These are phyloP conservation scores for Rhizopogon sp. DNA, from an alignment of 768 basidiomycete species.

Conservation along the genomic window DNA sequence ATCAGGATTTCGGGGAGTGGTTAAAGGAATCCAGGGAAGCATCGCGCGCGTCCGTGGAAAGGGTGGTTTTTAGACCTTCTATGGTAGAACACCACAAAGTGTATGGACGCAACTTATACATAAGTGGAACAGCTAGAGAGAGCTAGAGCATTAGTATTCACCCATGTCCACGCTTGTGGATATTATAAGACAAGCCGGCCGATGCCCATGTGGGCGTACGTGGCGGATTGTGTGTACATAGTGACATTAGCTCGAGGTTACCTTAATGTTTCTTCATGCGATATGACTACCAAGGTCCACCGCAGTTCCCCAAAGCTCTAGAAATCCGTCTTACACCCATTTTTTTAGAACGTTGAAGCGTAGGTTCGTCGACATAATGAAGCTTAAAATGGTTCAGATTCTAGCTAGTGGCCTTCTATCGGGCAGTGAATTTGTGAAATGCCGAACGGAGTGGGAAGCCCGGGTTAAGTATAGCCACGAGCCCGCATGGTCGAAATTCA, in stretches of 20 bases:
- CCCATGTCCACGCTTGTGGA: not conserved
- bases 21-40: slow-evolving; percentile 38
- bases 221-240: too few species aligned
- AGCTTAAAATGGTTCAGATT: too few species aligned
- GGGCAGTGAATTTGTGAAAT: not conserved
- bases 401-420: too few species aligned
- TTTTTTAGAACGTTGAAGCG: too few species aligned
- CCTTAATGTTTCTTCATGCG: not conserved
- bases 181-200: not conserved
- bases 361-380: too few species aligned
- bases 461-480: slow-evolving; percentile 27
- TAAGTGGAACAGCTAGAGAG: not conserved
- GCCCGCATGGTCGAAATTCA: slow-evolving; percentile 22
- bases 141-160: not conserved
- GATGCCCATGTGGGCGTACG: not conserved
- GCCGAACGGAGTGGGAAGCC: slow-evolving; percentile 28
- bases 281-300: too few species aligned
- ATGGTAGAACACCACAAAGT: not conserved
- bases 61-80: slow-evolving; percentile 29
- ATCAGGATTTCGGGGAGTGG: slow-evolving; percentile 32
- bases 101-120: not conserved
- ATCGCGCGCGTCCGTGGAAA: slow-evolving; percentile 37
- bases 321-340: too few species aligned
- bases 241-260: not conserved
- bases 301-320: too few species aligned